phyloP scores from a whole-genome alignment of 2,329 filamentous ascomycete species.

The Nannizzia gypsea region DNA sequence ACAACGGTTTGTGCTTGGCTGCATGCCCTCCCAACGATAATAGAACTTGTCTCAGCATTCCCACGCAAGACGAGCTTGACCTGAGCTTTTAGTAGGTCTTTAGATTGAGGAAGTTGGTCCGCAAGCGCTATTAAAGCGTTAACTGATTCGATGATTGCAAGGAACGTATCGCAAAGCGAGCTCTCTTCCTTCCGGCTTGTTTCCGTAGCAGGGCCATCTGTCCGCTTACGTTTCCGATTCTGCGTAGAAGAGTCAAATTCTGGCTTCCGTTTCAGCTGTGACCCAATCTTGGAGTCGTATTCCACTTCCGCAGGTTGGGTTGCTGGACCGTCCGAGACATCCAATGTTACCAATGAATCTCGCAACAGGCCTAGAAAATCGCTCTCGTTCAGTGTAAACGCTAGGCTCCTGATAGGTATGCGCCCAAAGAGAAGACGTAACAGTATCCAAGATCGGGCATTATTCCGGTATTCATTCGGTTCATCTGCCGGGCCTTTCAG shows the following conservation, averaged over 20 bases:
- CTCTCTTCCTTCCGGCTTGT: no score
- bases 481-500: constrained; percentile 33
- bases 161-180: neutral
- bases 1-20: neutral
- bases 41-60: constrained; percentile 25
- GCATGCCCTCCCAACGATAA: constrained; percentile 18
- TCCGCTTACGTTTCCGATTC: constrained; percentile 31
- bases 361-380: constrained; percentile 56
- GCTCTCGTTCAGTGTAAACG: constrained; percentile 58
- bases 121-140: constrained; percentile 7
- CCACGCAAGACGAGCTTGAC: constrained; percentile 30
- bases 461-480: constrained; percentile 31
- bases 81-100: constrained; percentile 24
- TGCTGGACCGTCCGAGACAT: constrained; percentile 1
- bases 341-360: constrained; percentile 50
- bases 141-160: constrained; percentile 7
- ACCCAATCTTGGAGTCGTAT: constrained; percentile 23
- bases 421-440: constrained; percentile 54
- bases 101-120: constrained; percentile 11
- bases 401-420: constrained; percentile 58
- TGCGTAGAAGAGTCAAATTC: constrained; percentile 12
- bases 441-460: constrained; percentile 40
- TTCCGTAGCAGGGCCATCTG: neutral
- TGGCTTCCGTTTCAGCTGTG: constrained; percentile 22
- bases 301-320: constrained; percentile 16